Percentiles rank a stretch among this genome's conserved stretches.
These are phyloP conservation scores for Wallacemonas sp. DNA, from an alignment of 208 protist species.

Conservation along the genomic window DNA sequence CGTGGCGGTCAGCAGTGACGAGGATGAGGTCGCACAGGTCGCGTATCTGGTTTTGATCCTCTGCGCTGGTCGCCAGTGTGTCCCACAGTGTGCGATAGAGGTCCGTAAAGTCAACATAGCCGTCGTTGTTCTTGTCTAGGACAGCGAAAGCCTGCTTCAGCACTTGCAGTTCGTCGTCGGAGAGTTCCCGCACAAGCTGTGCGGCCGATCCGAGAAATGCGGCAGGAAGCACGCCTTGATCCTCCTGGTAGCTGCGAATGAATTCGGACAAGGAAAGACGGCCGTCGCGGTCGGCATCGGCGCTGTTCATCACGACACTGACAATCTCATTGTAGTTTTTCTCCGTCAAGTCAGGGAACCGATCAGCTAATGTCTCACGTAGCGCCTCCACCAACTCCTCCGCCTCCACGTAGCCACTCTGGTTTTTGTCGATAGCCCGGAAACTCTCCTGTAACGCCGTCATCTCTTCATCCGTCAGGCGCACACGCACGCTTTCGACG, in stretches of 20 bases:
- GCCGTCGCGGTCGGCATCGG: constrained; percentile 68
- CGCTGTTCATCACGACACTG: constrained; percentile 67
- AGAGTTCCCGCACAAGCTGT: constrained; percentile 33
- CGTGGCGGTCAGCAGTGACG: constrained; percentile 57
- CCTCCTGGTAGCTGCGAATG: constrained; percentile 86
- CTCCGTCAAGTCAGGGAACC: constrained; percentile 65
- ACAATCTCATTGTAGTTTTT: constrained; percentile 74
- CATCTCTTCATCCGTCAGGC: constrained; percentile 80
- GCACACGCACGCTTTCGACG: constrained; percentile 67
- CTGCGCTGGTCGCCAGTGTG: constrained; percentile 24
- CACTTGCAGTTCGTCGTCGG: constrained; percentile 58
- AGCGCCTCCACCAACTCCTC: constrained; percentile 65
- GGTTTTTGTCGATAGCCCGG: constrained; percentile 60
- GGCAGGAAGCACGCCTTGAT: constrained; percentile 83
- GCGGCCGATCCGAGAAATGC: constrained; percentile 34
- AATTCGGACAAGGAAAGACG: constrained; percentile 78
- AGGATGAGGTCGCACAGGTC: constrained; percentile 81
- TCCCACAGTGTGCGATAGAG: constrained; percentile 73
- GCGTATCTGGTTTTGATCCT: constrained; percentile 61
- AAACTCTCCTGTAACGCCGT: constrained; percentile 75
- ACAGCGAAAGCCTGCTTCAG: constrained; percentile 68
- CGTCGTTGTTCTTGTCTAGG: constrained; percentile 77
- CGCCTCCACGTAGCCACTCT: constrained; percentile 66
- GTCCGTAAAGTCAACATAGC: constrained; percentile 59
- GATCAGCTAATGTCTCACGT: constrained; percentile 35